phyloP scores from a whole-genome alignment of 345 rosid genomes.

The Camelina laxa region DNA sequence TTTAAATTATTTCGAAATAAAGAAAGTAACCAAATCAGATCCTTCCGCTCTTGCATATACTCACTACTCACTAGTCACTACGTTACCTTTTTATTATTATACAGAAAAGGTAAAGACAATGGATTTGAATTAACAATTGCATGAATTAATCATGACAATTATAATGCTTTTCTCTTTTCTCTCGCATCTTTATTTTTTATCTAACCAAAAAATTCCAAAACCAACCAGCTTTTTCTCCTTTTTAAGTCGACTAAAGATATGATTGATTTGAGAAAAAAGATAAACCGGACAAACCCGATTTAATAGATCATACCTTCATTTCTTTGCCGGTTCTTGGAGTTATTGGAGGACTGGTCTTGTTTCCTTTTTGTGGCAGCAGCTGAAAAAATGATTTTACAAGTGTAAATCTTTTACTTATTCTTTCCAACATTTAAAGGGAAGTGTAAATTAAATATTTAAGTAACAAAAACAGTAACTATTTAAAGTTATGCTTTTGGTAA shows the following conservation, averaged over 20 bases:
- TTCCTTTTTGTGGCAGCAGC: slow-evolving; percentile 50
- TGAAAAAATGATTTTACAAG: slow-evolving; percentile 20
- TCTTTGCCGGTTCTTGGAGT: slow-evolving; percentile 86
- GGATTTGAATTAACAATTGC: slow-evolving; percentile 25
- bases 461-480: neutral
- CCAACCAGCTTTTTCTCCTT: slow-evolving; percentile 29
- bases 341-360: slow-evolving; percentile 55
- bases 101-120: slow-evolving; percentile 1
- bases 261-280: slow-evolving; percentile 33
- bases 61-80: neutral
- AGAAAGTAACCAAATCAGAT: no score
- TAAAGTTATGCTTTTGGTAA: slow-evolving; percentile 14
- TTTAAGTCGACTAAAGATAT: slow-evolving; percentile 33
- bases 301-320: slow-evolving; percentile 60
- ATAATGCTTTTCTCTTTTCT: slow-evolving; percentile 28
- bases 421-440: neutral
- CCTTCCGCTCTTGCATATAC: no score
- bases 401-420: neutral
- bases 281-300: slow-evolving; percentile 23
- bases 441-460: slow-evolving; percentile 2
- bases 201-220: slow-evolving; percentile 25
- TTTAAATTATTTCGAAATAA: no score
- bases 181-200: slow-evolving; percentile 14
- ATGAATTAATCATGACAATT: slow-evolving; percentile 35
- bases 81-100: slow-evolving; percentile 11